Percentiles rank a stretch among this genome's conserved stretches.
Conservation (phyloP, 148 eudicot species). For the Dianthus caryophyllus region DNA sequence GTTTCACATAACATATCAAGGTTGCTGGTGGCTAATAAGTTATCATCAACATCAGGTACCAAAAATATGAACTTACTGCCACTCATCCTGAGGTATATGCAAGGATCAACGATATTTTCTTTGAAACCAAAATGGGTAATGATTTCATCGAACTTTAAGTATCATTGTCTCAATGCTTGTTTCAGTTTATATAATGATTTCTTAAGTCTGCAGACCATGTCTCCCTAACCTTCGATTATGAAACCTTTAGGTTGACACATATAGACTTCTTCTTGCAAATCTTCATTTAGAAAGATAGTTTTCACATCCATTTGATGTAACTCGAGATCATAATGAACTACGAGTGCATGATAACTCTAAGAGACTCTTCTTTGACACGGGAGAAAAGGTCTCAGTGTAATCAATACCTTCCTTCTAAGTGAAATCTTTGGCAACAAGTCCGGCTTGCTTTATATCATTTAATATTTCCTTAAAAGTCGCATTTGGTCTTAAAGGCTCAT, state of each 20-base stretch:
- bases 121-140: not conserved
- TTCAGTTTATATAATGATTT: constrained; percentile 13
- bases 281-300: constrained; percentile 10
- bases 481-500: constrained; percentile 16
- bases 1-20: not conserved
- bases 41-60: not conserved
- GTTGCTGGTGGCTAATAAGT: not conserved
- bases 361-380: constrained; percentile 11
- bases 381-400: constrained; percentile 12
- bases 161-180: no score
- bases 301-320: constrained; percentile 12
- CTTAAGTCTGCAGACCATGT: constrained; percentile 5
- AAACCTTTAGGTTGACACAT: constrained; percentile 10
- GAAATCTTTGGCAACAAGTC: constrained; percentile 9
- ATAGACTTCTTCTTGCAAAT: constrained; percentile 2
- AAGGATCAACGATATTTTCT: not conserved
- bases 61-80: not conserved
- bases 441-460: not conserved
- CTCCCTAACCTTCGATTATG: not conserved
- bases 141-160: not conserved
- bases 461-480: not conserved
- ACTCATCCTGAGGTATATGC: not conserved
- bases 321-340: constrained; percentile 14
- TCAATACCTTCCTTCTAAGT: constrained; percentile 15
- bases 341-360: not conserved